Evolutionary conservation across 495 filamentous ascomycete species (phyloP).

Genomic region (Aspergillus diversus): DNA sequence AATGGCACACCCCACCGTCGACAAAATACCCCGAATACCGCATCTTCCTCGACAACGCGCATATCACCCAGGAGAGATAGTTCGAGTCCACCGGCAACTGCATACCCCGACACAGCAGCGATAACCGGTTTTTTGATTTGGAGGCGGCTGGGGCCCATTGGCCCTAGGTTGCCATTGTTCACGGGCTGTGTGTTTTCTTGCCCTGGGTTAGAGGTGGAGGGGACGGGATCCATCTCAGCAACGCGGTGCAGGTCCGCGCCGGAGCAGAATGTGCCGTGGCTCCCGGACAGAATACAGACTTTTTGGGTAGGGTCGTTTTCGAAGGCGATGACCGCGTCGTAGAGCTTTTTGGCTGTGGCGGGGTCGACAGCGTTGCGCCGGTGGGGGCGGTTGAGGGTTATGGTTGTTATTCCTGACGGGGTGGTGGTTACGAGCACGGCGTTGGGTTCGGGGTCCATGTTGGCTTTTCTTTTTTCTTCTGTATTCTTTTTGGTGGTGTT

Average conservation of each 20-base stretch:
- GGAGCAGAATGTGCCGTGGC: slow-evolving; percentile 47
- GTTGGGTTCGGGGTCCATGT: slow-evolving; percentile 5
- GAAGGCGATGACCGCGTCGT: slow-evolving; percentile 43
- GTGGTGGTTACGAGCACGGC: slow-evolving; percentile 32
- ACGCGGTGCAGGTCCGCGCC: slow-evolving; percentile 49
- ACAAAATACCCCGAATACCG: slow-evolving; percentile 54
- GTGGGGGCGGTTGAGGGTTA: slow-evolving; percentile 45
- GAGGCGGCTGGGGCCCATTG: slow-evolving; percentile 51
- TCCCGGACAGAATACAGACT: slow-evolving; percentile 47
- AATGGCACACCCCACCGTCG: slow-evolving; percentile 53
- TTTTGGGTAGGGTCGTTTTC: slow-evolving; percentile 49
- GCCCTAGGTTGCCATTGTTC: slow-evolving; percentile 35
- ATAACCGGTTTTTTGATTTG: slow-evolving; percentile 47
- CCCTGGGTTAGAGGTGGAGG: not conserved
- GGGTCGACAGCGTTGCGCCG: slow-evolving; percentile 46
- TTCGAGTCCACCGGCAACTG: slow-evolving; percentile 53
- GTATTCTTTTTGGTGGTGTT: too few relatives aligned
- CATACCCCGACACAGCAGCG: slow-evolving; percentile 49
- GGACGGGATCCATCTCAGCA: slow-evolving; percentile 21
- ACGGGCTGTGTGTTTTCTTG: slow-evolving; percentile 24
- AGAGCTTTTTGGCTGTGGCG: slow-evolving; percentile 41
- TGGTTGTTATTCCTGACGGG: slow-evolving; percentile 43
- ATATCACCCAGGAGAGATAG: slow-evolving; percentile 51
- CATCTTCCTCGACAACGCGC: slow-evolving; percentile 50
- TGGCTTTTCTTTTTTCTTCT: not conserved